Conservation (phyloP, 2,329 filamentous ascomycete genomes). For the Penicillium sp. region DNA sequence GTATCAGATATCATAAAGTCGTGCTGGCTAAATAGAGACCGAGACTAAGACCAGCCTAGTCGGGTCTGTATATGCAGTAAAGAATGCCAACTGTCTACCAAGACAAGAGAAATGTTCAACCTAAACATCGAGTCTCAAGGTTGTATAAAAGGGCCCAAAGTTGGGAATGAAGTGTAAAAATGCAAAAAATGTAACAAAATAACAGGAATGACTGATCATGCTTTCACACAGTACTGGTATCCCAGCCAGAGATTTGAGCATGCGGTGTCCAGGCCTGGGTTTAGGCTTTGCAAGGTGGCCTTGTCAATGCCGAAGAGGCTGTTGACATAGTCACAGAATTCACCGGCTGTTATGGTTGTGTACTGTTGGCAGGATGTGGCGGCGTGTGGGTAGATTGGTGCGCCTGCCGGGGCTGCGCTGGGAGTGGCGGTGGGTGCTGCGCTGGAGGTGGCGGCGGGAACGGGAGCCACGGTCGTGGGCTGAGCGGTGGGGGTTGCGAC, state of each 20-base stretch:
- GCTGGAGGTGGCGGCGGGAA: conserved; percentile 18
- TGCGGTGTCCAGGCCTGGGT: conserved; percentile 24
- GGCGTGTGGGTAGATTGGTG: conserved; percentile 21
- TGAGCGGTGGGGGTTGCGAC: conserved; percentile 2
- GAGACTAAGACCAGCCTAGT: background rate
- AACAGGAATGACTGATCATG: conserved; percentile 3
- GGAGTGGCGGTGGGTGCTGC: conserved; percentile 2
- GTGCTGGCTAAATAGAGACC: conserved; percentile 3
- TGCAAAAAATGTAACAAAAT: background rate
- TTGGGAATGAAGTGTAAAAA: background rate
- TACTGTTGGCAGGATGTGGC: conserved; percentile 21
- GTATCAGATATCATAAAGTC: conserved; percentile 8
- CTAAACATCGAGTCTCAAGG: background rate
- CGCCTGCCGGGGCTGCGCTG: background rate
- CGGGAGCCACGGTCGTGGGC: background rate
- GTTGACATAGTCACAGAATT: conserved; percentile 26
- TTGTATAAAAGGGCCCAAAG: background rate
- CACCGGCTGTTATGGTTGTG: conserved; percentile 19
- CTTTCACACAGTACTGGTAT: conserved; percentile 29
- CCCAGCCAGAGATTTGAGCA: conserved; percentile 32
- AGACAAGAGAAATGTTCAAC: conserved; percentile 6
- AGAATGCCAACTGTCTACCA: conserved; percentile 10
- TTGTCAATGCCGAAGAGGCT: conserved; percentile 17
- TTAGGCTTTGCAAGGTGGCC: conserved; percentile 22
- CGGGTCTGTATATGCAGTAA: background rate